Evolutionary conservation across 2,329 filamentous ascomycete species (phyloP).

Genomic region (Cercospora sesami): DNA sequence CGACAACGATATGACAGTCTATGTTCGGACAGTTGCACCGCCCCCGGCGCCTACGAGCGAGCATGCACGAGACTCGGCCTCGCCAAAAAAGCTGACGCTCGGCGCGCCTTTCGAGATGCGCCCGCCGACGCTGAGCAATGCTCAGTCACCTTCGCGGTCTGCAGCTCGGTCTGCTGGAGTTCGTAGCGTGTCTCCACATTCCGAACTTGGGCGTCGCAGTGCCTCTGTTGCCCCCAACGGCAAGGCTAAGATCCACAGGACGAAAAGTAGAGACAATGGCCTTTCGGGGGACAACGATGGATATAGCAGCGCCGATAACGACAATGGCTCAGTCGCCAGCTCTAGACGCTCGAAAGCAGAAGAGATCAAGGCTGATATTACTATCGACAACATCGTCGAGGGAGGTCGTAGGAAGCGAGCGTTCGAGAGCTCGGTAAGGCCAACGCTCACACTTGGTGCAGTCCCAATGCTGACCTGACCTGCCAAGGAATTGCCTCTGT

Average conservation of each 20-base stretch:
- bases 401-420: conserved; percentile 92
- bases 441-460: conserved; percentile 3
- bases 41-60: conserved; percentile 27
- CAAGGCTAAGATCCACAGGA: conserved; percentile 57
- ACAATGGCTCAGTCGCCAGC: conserved; percentile 68
- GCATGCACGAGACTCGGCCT: conserved; percentile 36
- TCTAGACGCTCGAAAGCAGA: conserved; percentile 77
- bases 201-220: conserved; percentile 71
- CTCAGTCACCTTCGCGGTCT: conserved; percentile 65
- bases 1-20: conserved; percentile 85
- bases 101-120: conserved; percentile 66
- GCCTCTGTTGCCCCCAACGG: conserved; percentile 67
- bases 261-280: conserved; percentile 55
- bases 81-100: conserved; percentile 58
- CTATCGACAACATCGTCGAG: conserved; percentile 96
- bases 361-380: conserved; percentile 93
- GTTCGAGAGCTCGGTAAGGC: conserved; percentile 91
- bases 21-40: conserved; percentile 62
- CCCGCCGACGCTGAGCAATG: conserved; percentile 59
- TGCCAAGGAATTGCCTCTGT: conserved; percentile 86
- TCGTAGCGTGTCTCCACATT: conserved; percentile 74
- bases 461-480: conserved; percentile 14
- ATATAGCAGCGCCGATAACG: conserved; percentile 86
- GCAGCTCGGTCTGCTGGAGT: conserved; percentile 69
- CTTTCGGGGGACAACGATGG: conserved; percentile 62